These are phyloP conservation scores for Sphaerulina vaccinii DNA, from an alignment of 2,329 filamentous ascomycete species.

Conservation along the genomic window DNA sequence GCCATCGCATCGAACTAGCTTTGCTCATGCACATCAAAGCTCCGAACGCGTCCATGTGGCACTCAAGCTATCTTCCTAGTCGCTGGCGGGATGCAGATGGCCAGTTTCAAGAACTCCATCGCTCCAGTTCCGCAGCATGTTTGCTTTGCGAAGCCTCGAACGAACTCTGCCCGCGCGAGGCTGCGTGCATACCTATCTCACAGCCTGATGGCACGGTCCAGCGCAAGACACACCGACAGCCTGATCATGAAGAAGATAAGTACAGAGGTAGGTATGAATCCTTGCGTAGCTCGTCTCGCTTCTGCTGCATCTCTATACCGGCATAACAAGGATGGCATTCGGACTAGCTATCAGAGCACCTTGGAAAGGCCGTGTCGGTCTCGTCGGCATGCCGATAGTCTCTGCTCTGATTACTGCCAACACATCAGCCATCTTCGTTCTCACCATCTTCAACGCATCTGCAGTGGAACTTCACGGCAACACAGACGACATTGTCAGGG, in stretches of 20 bases:
- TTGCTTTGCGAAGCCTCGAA: conserved; percentile 7
- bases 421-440: conserved; percentile 17
- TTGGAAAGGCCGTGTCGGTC: conserved; percentile 22
- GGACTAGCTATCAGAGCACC: conserved; percentile 24
- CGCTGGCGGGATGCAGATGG: conserved; percentile 2
- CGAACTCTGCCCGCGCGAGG: not conserved
- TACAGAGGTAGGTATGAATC: not conserved
- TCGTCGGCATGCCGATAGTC: conserved; percentile 19
- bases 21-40: not conserved
- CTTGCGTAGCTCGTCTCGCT: not conserved
- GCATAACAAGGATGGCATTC: not conserved
- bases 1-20: not conserved
- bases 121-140: not conserved
- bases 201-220: not conserved
- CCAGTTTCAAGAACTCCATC: not conserved
- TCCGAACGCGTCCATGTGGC: not conserved
- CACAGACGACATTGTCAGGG: not conserved
- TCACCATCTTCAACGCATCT: conserved; percentile 19
- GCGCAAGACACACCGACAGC: not conserved
- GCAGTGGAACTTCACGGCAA: conserved; percentile 15
- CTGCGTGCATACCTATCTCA: not conserved
- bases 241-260: not conserved
- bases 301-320: not conserved
- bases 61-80: conserved; percentile 4
- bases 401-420: conserved; percentile 17